Evolutionary conservation across 805 yeast species (phyloP).

Genomic region (Myxozyma sirexii): DNA sequence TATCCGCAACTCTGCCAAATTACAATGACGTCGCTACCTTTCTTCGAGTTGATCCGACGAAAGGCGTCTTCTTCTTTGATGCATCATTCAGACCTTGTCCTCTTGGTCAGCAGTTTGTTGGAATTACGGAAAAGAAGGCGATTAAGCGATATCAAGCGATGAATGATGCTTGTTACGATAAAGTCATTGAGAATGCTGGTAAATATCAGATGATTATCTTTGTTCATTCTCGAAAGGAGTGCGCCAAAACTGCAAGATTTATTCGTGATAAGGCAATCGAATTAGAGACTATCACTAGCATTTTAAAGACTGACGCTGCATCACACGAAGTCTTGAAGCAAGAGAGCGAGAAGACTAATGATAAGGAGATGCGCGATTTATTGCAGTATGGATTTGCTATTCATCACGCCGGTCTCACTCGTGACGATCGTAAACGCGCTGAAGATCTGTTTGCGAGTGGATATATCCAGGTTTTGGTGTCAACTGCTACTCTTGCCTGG

Average conservation of each 20-base stretch:
- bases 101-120: conserved; percentile 49
- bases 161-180: conserved; percentile 59
- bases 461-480: conserved; percentile 51
- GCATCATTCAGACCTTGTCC: conserved; percentile 54
- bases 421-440: conserved; percentile 51
- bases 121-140: conserved; percentile 46
- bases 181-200: conserved; percentile 44
- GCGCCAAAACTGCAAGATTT: conserved; percentile 51
- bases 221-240: conserved; percentile 52
- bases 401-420: conserved; percentile 62
- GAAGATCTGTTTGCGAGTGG: conserved; percentile 53
- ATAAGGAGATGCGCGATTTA: conserved; percentile 27
- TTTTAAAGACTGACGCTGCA: conserved; percentile 56
- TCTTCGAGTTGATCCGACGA: conserved; percentile 69
- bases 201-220: conserved; percentile 45
- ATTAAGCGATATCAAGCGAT: conserved; percentile 76
- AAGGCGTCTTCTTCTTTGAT: conserved; percentile 71
- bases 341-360: conserved; percentile 25
- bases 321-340: conserved; percentile 26
- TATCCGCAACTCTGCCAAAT: conserved; percentile 60
- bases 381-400: conserved; percentile 50
- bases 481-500: conserved; percentile 63
- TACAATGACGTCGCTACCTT: conserved; percentile 52
- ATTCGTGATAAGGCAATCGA: conserved; percentile 43
- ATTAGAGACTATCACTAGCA: conserved; percentile 51